Evolutionary conservation across 2,329 filamentous ascomycete species (phyloP).

Genomic region (Curvularia sp.): DNA sequence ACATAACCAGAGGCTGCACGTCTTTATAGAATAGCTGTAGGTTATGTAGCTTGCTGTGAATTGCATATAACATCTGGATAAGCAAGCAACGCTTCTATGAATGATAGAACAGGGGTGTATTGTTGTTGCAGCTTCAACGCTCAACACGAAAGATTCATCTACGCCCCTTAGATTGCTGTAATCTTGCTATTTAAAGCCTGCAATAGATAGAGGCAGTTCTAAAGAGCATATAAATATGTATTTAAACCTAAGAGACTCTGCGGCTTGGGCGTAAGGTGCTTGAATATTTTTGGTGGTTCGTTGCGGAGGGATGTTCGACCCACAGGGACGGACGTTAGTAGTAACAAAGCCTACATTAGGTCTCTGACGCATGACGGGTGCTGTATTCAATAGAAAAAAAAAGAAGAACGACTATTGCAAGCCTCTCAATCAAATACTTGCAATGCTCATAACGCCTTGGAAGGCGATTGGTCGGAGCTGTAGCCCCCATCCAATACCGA

Average conservation of each 20-base stretch:
- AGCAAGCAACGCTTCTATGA: not conserved
- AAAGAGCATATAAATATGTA: not conserved
- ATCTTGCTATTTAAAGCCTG: slow-evolving; percentile 1
- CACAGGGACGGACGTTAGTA: not conserved
- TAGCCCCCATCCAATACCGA: no score
- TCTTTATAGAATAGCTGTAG: not conserved
- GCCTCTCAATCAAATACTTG: no score
- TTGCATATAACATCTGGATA: not conserved
- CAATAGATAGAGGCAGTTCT: not conserved
- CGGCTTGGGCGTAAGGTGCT: not conserved
- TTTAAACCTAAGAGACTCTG: not conserved
- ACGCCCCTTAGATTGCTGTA: not conserved
- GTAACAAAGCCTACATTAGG: no score
- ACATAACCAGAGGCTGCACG: not conserved
- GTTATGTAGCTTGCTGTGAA: not conserved
- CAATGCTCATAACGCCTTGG: no score
- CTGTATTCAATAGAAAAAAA: no score
- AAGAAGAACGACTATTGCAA: no score
- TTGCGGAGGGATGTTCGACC: slow-evolving; percentile 1
- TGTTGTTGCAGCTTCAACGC: not conserved
- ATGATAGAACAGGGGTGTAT: not conserved
- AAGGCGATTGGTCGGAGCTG: no score
- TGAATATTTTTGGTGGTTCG: slow-evolving; percentile 1
- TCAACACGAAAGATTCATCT: not conserved
- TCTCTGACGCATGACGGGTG: no score